Evolutionary conservation across 345 rosid species (phyloP).

Genomic region (Laguncularia racemosa): DNA sequence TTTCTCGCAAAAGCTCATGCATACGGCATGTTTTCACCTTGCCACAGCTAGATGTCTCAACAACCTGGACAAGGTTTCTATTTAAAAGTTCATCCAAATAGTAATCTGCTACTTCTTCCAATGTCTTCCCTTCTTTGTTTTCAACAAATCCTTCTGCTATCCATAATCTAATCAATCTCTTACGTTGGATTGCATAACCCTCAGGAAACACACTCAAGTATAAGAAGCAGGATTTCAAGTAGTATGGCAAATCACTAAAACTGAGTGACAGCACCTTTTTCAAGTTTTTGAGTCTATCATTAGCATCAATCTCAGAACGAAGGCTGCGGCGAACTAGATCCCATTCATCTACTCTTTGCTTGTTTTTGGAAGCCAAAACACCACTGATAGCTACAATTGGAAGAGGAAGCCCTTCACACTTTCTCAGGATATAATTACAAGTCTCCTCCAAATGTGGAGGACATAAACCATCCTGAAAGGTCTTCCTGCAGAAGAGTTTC

Average conservation of each 20-base stretch:
- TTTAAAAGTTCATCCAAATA: constrained; percentile 15
- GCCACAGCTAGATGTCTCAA: constrained; percentile 1
- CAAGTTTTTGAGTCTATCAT: not conserved
- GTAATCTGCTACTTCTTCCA: constrained; percentile 17
- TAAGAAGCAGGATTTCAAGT: constrained; percentile 12
- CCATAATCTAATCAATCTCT: constrained; percentile 12
- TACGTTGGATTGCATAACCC: constrained; percentile 8
- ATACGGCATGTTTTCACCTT: constrained; percentile 9
- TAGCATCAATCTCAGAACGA: constrained; percentile 7
- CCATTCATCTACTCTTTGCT: constrained; percentile 14
- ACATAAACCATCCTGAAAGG: constrained; percentile 4
- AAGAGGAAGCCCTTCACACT: constrained; percentile 22
- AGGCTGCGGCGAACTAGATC: constrained; percentile 12
- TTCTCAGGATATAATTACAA: constrained; percentile 7
- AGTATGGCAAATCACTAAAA: not conserved
- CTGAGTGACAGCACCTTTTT: not conserved
- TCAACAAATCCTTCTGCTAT: constrained; percentile 17
- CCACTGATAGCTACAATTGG: constrained; percentile 23
- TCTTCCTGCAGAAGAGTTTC: constrained; percentile 17
- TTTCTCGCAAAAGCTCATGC: constrained; percentile 5
- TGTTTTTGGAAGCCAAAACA: constrained; percentile 18
- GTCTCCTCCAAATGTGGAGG: constrained; percentile 14
- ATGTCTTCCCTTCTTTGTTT: constrained; percentile 2
- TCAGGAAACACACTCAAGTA: constrained; percentile 18
- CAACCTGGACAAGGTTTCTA: constrained; percentile 12